Base-by-base conservation (phyloP, 2,329 filamentous ascomycete genomes). In the Torrubiella hemipterigena region DNA sequence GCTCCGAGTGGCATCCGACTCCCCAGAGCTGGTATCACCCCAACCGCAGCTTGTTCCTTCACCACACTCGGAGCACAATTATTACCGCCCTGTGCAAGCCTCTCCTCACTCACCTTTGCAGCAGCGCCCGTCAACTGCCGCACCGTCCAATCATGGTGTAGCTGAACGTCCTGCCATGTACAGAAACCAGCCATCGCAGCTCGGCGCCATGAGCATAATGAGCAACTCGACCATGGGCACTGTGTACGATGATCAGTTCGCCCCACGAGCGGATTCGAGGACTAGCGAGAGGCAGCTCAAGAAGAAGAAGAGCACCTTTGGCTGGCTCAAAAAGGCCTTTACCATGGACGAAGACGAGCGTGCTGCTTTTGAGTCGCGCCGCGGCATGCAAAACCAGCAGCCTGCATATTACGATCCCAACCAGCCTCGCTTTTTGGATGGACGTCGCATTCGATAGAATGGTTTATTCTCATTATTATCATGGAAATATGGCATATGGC, bases 261-360 rank as follows among this genome's bases (percentile, higher is more conserved):
- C 43, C 7, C 43, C 42, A 12, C 48, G 39, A 38, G 45, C 32
- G 32, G 45, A 41, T n/a, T 47, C 38, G 12, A 44, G 42, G 15
- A 47, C 50, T 2, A 50, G 46, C 13, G 49, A 53, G 16, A 59
- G 58, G 33, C 55, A 63, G 22, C 46, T 77, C 5, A 77, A 77
- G 51, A 79, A 77, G 58, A 78, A 78, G 59, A 66, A 71, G 39
- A 77, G 74, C 42, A 71, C 73, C 2, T 77, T 79, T 44, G 74
- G 73, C 3, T 79, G 74, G 74, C 50, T 79, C 34, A 78, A 77
- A 51, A 78, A 79, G 54, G 73, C 73, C 1, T 79, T 79, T 31
- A 69, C 67, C 20, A 52, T 79, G 17, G 73, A 76, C 37, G 74
- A 79, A 15, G 71, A 77, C 29, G 74, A 79, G 49, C 65, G 64